Base-by-base conservation (phyloP, 768 basidiomycete species). In the Rickenella mellea region DNA sequence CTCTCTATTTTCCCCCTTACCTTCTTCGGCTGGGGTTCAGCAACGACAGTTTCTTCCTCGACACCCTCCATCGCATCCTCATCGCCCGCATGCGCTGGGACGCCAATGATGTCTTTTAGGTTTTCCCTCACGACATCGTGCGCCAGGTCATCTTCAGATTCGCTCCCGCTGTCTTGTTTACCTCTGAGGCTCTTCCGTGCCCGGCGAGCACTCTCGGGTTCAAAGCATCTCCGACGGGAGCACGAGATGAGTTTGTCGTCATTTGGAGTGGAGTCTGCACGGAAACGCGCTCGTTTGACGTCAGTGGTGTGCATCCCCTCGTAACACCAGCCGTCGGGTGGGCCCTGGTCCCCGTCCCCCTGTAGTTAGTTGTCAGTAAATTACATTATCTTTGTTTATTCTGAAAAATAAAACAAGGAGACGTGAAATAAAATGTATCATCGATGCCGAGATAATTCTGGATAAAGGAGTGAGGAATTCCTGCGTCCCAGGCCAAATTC, bases 311-410 rank as follows among this genome's bases (percentile, higher is more conserved):
- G 85, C 57, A 70, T 74, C 3, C 85, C 85, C 56, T 88, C 84
- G 51, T 86, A 88, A 52, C 85, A 89, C 83, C 83, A 89, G 1
- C 85, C 86, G 54, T 86, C 83, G 1, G 85, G 86, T 1, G 86
- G 85, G 0, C 85, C 85, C 63, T 81, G 80, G 47, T 84, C 80
- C 1, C 86, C 85, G 48, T 81, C 77, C 0, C 85, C 85, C 33
- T 36, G 33, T 19, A 12, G 21, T 27, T 21, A 41, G 4, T 21
- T 15, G 10, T 17, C 22, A 12, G 27, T 15, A 26, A 41, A 14
- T 9, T 41, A 3, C 15, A 41, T 15, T 8, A n/a, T n/a, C n/a
- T n/a, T n/a, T n/a, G n/a, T n/a, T n/a, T n/a, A n/a, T n/a, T n/a
- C n/a, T n/a, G n/a, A n/a, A n/a, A n/a, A n/a, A n/a, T n/a, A n/a